Evolutionary conservation across 805 yeast species (phyloP), one percentile per base, ranked within the genome.

Genomic region (Zygoascus tannicola): DNA sequence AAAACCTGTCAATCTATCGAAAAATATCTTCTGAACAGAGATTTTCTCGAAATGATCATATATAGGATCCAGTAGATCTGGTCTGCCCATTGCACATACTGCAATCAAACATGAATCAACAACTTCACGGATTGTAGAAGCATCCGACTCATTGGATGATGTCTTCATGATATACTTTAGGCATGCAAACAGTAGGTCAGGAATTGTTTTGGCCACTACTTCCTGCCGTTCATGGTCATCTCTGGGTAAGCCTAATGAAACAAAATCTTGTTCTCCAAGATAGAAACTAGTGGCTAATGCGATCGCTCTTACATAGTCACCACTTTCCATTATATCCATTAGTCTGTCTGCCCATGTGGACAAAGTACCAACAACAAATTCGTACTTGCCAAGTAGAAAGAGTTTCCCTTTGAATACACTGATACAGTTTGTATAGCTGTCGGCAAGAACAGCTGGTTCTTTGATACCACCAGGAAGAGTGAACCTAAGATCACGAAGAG

Each of bases 261-360:
- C 68, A 20, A 80, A 56, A 36, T 75, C 75, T 1, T 71, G 68
- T n/a, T 50, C 52, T 8, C 81, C 78, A 1, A 55, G 49, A 40
- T 75, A 85, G 55, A 73, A 82, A 5, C 62, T 59, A 37, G 72
- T 64, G 0, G 83, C 80, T 14, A 71, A 63, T 2, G 64, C 59
- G n/a, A 85, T 66, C 0, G 94, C 88, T 2, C 59, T 64, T 4
- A 73, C 58, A 44, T 78, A 80, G 19, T 71, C 58, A 1, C 73
- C 76, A 1, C 61, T 51, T 8, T 73, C 65, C 39, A 85, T 64
- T 10, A 74, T 55, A 4, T 61, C 66, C 45, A 74, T 58, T 1
- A 84, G 58, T 22, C 69, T 65, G 50, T 82, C 88, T 0, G 81
- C 85, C 95, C 87, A 85, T 51, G 72, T 77, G 2, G 77, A 65